These are phyloP conservation scores for Cadophora sp. DNA, from an alignment of 2,329 filamentous ascomycete species.

Conservation along the genomic window DNA sequence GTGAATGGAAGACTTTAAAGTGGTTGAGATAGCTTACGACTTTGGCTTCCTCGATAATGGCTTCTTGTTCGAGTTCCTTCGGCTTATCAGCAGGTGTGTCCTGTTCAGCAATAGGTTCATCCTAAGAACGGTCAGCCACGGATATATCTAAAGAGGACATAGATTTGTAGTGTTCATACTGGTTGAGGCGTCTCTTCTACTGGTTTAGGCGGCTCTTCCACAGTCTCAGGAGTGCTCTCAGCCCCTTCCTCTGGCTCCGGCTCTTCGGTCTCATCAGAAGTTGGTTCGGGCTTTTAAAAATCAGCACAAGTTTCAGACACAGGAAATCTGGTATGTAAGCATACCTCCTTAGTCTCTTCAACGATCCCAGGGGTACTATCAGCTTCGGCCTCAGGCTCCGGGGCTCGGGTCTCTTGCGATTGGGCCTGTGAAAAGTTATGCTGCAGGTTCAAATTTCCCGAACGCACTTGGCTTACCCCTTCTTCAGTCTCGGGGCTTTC, in stretches of 20 bases:
- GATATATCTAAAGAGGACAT: too few relatives aligned
- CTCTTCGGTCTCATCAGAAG: constrained; percentile 14
- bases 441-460: background rate
- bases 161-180: background rate
- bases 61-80: background rate
- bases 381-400: background rate
- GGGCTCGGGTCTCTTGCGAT: background rate
- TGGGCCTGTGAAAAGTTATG: background rate
- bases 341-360: background rate
- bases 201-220: background rate
- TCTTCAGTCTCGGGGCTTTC: constrained; percentile 11
- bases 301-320: background rate
- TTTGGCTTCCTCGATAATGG: constrained; percentile 6
- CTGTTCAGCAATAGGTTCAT: background rate
- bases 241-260: background rate
- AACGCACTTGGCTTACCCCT: background rate
- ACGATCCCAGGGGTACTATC: background rate
- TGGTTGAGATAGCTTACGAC: background rate
- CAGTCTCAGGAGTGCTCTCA: background rate
- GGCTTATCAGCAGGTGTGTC: background rate
- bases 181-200: background rate
- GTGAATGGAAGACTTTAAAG: background rate
- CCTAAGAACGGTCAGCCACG: background rate
- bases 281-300: background rate
- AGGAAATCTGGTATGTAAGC: too few relatives aligned